Conservation (phyloP, 1,284 basidiomycete species). For the Ustilago curta region DNA sequence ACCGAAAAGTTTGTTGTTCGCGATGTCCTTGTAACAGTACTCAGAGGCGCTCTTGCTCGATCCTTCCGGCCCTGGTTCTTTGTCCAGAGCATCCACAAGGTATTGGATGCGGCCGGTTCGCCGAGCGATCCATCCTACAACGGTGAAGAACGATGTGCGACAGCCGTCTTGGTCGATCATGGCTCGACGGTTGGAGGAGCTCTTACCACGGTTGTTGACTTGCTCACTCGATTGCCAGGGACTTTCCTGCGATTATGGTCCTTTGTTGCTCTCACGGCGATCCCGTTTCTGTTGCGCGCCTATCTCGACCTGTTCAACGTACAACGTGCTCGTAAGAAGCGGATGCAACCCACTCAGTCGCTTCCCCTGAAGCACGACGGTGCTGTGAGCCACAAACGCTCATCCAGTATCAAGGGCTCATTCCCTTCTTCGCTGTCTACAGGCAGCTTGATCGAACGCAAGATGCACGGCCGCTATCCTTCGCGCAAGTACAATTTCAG, state of each 20-base stretch:
- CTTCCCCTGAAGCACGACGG: not conserved
- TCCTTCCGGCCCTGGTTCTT: constrained; percentile 50
- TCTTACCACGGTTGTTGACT: not conserved
- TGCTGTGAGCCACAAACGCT: not conserved
- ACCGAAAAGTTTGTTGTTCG: constrained; percentile 51
- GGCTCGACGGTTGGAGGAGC: not conserved
- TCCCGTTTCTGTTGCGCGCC: constrained; percentile 35
- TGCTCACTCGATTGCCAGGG: constrained; percentile 25
- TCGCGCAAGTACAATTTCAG: constrained; percentile 35
- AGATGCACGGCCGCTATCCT: constrained; percentile 51
- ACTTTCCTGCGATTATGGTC: constrained; percentile 31
- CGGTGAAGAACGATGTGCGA: not conserved
- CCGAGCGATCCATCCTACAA: constrained; percentile 11
- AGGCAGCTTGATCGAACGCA: constrained; percentile 36
- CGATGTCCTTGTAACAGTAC: constrained; percentile 48
- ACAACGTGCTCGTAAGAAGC: constrained; percentile 29
- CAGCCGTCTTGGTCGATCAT: not conserved
- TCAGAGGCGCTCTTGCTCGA: constrained; percentile 36
- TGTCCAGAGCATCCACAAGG: constrained; percentile 49
- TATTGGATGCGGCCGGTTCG: constrained; percentile 35
- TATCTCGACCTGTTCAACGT: constrained; percentile 51
- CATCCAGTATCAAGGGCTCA: constrained; percentile 4
- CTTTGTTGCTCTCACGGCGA: constrained; percentile 18
- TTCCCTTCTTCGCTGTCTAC: constrained; percentile 29
- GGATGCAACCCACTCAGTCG: constrained; percentile 7